Percentiles rank a stretch among this genome's conserved stretches.
Evolutionary conservation across 2,329 filamentous ascomycete genomes (phyloP).

Genomic region (Cercospora brassicicola): DNA sequence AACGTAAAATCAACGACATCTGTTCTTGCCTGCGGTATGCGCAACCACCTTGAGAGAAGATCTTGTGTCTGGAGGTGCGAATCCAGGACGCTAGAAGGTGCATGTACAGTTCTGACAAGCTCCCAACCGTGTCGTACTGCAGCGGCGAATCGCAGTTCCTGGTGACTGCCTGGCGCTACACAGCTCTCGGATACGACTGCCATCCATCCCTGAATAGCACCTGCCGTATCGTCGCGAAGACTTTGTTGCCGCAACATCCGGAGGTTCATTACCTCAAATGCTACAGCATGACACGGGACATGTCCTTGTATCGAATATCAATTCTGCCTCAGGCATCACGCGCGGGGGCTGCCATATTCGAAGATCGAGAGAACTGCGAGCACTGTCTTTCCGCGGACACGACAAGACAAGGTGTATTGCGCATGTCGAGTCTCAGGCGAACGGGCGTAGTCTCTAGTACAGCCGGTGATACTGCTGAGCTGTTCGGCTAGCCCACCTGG

Average conservation of each 20-base stretch:
- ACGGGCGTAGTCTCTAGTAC: too few relatives aligned
- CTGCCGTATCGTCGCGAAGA: not conserved
- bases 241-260: not conserved
- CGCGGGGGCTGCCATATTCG: not conserved
- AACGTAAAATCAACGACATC: constrained; percentile 11
- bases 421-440: too few relatives aligned
- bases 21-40: not conserved
- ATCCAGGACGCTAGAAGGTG: not conserved
- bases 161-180: not conserved
- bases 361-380: not conserved
- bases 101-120: not conserved
- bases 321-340: not conserved
- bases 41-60: not conserved
- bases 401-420: not conserved
- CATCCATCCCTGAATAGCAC: not conserved
- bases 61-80: not conserved
- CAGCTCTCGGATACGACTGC: not conserved
- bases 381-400: not conserved
- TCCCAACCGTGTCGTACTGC: not conserved
- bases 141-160: not conserved
- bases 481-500: not conserved
- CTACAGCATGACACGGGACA: not conserved
- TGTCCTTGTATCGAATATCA: too few relatives aligned
- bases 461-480: too few relatives aligned
- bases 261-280: not conserved